These are phyloP conservation scores for Venturiaceae sp. DNA, from an alignment of 2,329 filamentous ascomycete genomes.

Conservation along the genomic window DNA sequence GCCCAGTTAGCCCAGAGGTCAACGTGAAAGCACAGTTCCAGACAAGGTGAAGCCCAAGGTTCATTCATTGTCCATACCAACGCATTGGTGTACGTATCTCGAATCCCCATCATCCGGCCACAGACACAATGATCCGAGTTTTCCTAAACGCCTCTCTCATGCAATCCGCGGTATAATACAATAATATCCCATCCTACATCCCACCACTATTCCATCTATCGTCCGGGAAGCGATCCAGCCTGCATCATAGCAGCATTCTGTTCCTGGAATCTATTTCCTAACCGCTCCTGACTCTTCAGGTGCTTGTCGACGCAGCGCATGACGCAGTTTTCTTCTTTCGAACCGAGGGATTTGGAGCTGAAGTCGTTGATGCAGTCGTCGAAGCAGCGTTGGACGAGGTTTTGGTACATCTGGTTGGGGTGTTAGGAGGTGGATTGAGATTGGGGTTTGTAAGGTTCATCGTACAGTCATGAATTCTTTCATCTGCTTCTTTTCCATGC, in stretches of 20 bases:
- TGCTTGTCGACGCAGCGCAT: conserved; percentile 94
- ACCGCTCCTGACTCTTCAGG: conserved; percentile 80
- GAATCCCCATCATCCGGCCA: neutral
- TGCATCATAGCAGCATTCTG: conserved; percentile 61
- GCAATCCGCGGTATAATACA: neutral
- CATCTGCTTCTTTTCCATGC: conserved; percentile 97
- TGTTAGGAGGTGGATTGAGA: conserved; percentile 10
- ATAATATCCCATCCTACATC: neutral
- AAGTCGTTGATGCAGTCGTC: conserved; percentile 97
- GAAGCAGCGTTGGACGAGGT: conserved; percentile 83
- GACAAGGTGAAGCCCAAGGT: neutral
- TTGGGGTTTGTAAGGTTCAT: conserved; percentile 13
- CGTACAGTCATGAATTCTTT: conserved; percentile 97
- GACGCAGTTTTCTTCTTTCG: conserved; percentile 84
- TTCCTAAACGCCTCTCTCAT: neutral
- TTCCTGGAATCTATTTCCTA: conserved; percentile 84
- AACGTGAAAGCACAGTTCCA: too few species aligned
- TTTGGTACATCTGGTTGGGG: conserved; percentile 53
- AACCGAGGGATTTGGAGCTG: conserved; percentile 87
- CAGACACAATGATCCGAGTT: neutral
- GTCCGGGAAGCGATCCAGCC: conserved; percentile 41
- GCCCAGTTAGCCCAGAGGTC: too few species aligned
- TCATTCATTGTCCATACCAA: neutral
- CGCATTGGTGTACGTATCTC: neutral
- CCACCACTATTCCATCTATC: conserved; percentile 16